These are phyloP conservation scores for Boehmeria nivea DNA, from an alignment of 306 rosid genomes.

Conservation along the genomic window DNA sequence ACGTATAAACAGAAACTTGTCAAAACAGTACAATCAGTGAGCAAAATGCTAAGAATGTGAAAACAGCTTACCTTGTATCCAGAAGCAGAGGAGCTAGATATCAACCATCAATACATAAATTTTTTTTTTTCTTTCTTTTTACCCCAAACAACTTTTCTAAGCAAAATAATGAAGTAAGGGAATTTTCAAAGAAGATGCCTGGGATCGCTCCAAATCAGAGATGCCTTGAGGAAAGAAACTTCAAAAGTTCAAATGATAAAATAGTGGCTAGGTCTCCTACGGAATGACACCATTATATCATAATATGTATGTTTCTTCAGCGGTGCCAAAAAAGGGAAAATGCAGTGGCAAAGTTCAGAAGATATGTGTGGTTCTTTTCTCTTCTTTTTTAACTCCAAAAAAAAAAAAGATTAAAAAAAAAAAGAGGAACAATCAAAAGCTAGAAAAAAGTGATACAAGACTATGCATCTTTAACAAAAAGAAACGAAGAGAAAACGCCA, in stretches of 20 bases:
- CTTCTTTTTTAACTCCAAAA: constrained; percentile 14
- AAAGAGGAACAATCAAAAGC: constrained; percentile 25
- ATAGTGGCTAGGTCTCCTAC: constrained; percentile 3
- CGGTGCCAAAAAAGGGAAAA: constrained; percentile 18
- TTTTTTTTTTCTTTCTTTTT: neutral
- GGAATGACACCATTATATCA: constrained; percentile 9
- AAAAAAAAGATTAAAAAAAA: constrained; percentile 21
- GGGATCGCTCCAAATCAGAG: constrained; percentile 24
- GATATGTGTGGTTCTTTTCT: constrained; percentile 19
- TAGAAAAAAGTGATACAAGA: constrained; percentile 19
- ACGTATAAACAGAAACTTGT: no score
- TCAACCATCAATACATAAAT: neutral
- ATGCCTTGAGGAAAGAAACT: neutral
- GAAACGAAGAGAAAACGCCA: constrained; percentile 30
- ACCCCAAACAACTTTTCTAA: constrained; percentile 14
- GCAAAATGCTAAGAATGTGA: neutral
- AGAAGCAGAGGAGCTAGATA: constrained; percentile 4
- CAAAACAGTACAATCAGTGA: no score
- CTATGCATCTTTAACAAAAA: constrained; percentile 17
- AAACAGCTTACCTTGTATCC: constrained; percentile 33
- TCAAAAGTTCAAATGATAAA: constrained; percentile 19
- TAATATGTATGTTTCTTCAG: constrained; percentile 21
- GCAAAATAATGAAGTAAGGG: constrained; percentile 9
- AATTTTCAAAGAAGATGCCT: constrained; percentile 9
- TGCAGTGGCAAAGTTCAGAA: constrained; percentile 22